Conservation (phyloP, 352 stramenopile genomes). For the Pythium chondricola region DNA sequence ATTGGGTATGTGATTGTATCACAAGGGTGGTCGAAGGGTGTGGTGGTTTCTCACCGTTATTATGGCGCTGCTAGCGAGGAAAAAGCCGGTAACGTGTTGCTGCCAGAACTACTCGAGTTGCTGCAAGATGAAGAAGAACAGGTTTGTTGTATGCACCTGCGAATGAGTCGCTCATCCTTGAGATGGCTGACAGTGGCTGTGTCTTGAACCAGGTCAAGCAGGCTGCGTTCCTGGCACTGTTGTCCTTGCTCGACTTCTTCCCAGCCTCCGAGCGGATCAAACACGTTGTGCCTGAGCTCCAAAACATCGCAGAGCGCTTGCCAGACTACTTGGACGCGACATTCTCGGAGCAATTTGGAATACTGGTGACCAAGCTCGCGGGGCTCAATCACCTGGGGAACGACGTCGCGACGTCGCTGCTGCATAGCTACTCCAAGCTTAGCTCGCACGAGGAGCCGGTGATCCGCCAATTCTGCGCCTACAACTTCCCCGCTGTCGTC, state of each 20-base stretch:
- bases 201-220: slow-evolving; percentile 60
- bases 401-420: slow-evolving; percentile 39
- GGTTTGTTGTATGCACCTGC: slow-evolving; percentile 14
- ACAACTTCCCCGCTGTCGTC: slow-evolving; percentile 76
- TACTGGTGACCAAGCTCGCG: slow-evolving; percentile 60
- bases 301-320: slow-evolving; percentile 42
- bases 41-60: not conserved
- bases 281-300: slow-evolving; percentile 58
- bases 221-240: slow-evolving; percentile 57
- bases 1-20: slow-evolving; percentile 36
- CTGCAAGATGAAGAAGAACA: slow-evolving; percentile 82
- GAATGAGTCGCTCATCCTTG: no score
- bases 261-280: slow-evolving; percentile 46
- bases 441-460: slow-evolving; percentile 52
- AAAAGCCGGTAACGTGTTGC: slow-evolving; percentile 52
- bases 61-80: slow-evolving; percentile 31
- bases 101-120: slow-evolving; percentile 68
- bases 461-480: slow-evolving; percentile 57
- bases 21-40: not conserved
- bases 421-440: slow-evolving; percentile 58
- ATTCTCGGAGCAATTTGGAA: slow-evolving; percentile 49
- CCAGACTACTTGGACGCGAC: slow-evolving; percentile 53
- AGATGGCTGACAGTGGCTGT: no score
- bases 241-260: slow-evolving; percentile 76
- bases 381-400: slow-evolving; percentile 47